Conservation (phyloP, 306 rosid genomes). For the Trichosanthes cucumerina region DNA sequence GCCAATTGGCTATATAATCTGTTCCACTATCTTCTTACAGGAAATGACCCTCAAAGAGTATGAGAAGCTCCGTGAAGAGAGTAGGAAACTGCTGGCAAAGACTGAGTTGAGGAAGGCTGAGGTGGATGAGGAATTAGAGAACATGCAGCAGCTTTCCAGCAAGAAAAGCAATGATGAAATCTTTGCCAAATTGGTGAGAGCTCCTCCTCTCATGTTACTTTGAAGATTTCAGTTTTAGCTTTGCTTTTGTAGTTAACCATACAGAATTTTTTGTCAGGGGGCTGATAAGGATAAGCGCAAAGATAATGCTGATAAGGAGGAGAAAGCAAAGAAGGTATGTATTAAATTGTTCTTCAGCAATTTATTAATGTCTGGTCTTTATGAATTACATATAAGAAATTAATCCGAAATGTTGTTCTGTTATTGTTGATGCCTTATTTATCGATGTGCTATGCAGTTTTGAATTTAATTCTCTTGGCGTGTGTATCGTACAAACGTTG, state of each 20-base stretch:
- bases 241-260: not conserved
- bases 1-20: not conserved
- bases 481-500: not conserved
- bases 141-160: slow-evolving; percentile 77
- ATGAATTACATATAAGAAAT: not conserved
- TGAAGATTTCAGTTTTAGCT: not conserved
- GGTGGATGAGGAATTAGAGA: slow-evolving; percentile 43
- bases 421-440: not conserved
- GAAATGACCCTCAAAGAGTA: slow-evolving; percentile 96
- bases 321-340: slow-evolving; percentile 75
- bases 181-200: slow-evolving; percentile 64
- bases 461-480: not conserved
- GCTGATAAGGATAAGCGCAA: slow-evolving; percentile 88
- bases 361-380: not conserved
- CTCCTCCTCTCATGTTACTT: not conserved
- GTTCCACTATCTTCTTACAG: slow-evolving; percentile 17
- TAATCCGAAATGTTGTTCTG: not conserved
- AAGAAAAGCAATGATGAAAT: slow-evolving; percentile 70
- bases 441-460: not conserved
- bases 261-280: slow-evolving; percentile 30
- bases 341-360: not conserved
- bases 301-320: slow-evolving; percentile 77
- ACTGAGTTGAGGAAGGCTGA: slow-evolving; percentile 76
- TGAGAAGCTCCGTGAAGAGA: slow-evolving; percentile 80
- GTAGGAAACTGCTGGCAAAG: slow-evolving; percentile 65